phyloP scores from a whole-genome alignment of 73 alveolate species.

The Tetrahymena borealis region DNA sequence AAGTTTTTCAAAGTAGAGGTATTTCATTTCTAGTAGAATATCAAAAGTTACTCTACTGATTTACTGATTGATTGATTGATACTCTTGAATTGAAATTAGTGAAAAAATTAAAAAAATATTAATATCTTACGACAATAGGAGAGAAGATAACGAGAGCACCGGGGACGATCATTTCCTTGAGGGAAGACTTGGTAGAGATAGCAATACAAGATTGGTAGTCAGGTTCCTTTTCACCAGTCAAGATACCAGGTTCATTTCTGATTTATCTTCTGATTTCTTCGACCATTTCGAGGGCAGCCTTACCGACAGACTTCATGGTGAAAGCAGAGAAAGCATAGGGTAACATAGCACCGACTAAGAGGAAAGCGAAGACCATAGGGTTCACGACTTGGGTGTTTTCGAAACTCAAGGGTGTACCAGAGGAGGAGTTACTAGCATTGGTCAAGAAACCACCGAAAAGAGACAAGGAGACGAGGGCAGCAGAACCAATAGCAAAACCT shows the following conservation, averaged over 20 bases:
- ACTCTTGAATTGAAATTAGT: background rate
- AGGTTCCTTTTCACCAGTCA: slow-evolving; percentile 59
- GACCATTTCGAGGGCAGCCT: slow-evolving; percentile 92
- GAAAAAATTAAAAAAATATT: background rate
- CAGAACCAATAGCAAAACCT: slow-evolving; percentile 98
- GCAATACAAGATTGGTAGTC: slow-evolving; percentile 77
- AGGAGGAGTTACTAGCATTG: background rate
- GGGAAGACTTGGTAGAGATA: slow-evolving; percentile 77
- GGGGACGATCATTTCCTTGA: slow-evolving; percentile 76
- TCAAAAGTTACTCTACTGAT: no score
- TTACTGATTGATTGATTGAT: no score
- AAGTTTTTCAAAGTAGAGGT: no score
- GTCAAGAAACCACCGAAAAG: slow-evolving; percentile 84
- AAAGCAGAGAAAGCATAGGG: slow-evolving; percentile 90
- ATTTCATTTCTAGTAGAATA: background rate
- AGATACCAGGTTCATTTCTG: slow-evolving; percentile 48
- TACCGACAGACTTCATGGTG: slow-evolving; percentile 95
- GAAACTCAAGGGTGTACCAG: background rate
- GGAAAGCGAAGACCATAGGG: slow-evolving; percentile 62
- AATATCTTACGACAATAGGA: slow-evolving; percentile 55
- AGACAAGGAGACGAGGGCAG: slow-evolving; percentile 91
- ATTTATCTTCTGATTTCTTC: slow-evolving; percentile 80
- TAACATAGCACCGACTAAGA: slow-evolving; percentile 86
- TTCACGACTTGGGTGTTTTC: slow-evolving; percentile 9
- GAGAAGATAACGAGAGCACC: slow-evolving; percentile 76